Evolutionary conservation across 176 grass and related monocot species (phyloP), one percentile per base, ranked within the genome.

Genomic region (Triticum monococcum): DNA sequence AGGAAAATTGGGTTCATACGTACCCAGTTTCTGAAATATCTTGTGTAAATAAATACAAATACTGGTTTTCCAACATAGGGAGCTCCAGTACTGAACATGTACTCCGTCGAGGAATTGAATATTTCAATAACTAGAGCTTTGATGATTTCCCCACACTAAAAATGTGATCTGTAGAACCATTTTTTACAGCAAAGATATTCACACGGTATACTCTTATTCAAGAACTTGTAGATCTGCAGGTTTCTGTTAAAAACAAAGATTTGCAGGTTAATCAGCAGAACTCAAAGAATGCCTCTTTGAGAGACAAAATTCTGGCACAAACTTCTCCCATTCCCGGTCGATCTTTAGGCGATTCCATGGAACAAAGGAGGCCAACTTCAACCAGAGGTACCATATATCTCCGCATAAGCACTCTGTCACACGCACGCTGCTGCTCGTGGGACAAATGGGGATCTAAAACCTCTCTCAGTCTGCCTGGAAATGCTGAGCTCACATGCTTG

Each of bases 361-460:
- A 84, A 38, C 87, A 89, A n/a, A 72, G 0, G 9, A 84, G 74
- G n/a, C 5, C 87, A 79, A 89, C 14, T 72, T 79, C 22, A 40
- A 84, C 36, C 35, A 80, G 2, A 0, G 36, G 77, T 13, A 26
- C 2, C 4, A 80, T 14, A 36, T 23, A 54, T 54, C 50, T 54
- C 16, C 50, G 2, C 22, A 62, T 68, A 16, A 9, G 8, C 45
- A 32, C 40, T 37, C 18, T 33, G 1, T 4, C 7, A 41, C 6
- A n/a, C n/a, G n/a, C n/a, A n/a, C n/a, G n/a, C n/a, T n/a, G n/a
- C n/a, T n/a, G n/a, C n/a, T n/a, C n/a, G n/a, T n/a, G 43, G 12
- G 13, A 0, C 31, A 89, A 56, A 24, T 31, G 5, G 12, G 73
- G 56, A 54, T 89, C 81, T 11, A 88, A 78, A 45, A 86, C 9